Conservation (phyloP, 768 basidiomycete genomes). For the Leccinellum rugosiceps region DNA sequence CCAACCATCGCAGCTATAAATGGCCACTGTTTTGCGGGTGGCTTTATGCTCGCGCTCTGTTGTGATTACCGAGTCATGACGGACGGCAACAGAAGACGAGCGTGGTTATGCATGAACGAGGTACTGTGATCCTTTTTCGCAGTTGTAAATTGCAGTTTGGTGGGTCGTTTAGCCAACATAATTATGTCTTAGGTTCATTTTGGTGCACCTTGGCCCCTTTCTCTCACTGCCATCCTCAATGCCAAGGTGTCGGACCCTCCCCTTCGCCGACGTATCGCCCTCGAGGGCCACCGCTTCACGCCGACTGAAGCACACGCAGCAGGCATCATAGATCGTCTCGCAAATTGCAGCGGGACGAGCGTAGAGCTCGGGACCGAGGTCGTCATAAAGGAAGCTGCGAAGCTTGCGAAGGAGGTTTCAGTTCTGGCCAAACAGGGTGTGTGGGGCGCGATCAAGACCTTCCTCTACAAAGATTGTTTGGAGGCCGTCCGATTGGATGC, state of each 20-base stretch:
- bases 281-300: conserved; percentile 80
- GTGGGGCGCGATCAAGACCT: conserved; percentile 71
- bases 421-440: conserved; percentile 54
- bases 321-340: conserved; percentile 68
- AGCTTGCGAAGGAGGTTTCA: conserved; percentile 54
- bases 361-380: conserved; percentile 56
- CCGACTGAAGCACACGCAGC: conserved; percentile 63
- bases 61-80: conserved; percentile 93
- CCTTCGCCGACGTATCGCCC: conserved; percentile 65
- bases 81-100: conserved; percentile 69
- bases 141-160: neutral
- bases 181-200: conserved; percentile 63
- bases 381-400: conserved; percentile 60
- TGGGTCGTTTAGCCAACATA: neutral
- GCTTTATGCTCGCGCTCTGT: conserved; percentile 70
- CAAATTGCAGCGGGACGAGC: conserved; percentile 24
- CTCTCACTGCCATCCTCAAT: conserved; percentile 59
- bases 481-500: conserved; percentile 33
- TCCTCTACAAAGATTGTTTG: conserved; percentile 56
- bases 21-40: conserved; percentile 85
- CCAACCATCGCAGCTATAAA: conserved; percentile 79
- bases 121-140: conserved; percentile 31
- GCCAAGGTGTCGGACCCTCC: conserved; percentile 61
- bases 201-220: conserved; percentile 75
- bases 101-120: conserved; percentile 94